A percentile compares a stretch with the other conserved stretches of the same genome.
Evolutionary conservation across 2,329 filamentous ascomycete genomes (phyloP).

Genomic region (Phialocephala sp.): DNA sequence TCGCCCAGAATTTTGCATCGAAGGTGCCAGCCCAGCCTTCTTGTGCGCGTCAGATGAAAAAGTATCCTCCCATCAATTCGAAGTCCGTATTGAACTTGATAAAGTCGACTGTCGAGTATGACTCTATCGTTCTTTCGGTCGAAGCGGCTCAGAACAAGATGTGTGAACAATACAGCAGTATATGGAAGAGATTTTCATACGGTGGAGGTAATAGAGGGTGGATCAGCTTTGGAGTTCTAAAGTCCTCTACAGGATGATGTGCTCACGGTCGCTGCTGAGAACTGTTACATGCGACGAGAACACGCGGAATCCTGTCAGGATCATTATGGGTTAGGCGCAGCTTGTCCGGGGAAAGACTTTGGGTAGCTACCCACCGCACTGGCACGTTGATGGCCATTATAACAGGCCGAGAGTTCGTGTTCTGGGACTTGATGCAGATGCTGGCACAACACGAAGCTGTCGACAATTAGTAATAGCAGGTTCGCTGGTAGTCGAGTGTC

Average conservation of each 20-base stretch:
- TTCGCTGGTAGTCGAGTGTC: background rate
- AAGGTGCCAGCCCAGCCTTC: slow-evolving; percentile 77
- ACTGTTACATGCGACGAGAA: slow-evolving; percentile 1
- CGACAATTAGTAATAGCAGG: background rate
- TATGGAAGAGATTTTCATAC: slow-evolving; percentile 46
- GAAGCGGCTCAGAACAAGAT: too few relatives aligned
- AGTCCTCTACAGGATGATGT: background rate
- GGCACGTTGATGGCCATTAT: too few relatives aligned
- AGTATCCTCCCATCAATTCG: slow-evolving; percentile 84
- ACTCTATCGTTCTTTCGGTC: too few relatives aligned
- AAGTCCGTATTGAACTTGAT: too few relatives aligned
- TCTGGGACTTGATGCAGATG: background rate
- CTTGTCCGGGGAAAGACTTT: background rate
- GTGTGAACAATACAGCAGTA: too few relatives aligned
- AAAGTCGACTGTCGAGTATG: too few relatives aligned
- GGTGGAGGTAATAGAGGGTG: background rate
- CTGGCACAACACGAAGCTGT: background rate
- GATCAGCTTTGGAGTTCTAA: background rate
- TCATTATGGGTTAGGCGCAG: background rate
- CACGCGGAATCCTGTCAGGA: background rate
- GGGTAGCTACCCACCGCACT: too few relatives aligned
- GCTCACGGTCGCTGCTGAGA: background rate
- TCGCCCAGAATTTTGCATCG: slow-evolving; percentile 60
- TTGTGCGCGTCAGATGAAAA: slow-evolving; percentile 75
- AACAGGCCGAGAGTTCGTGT: background rate